phyloP scores from a whole-genome alignment of 2,329 filamentous ascomycete genomes.

The Seiridium unicorne region DNA sequence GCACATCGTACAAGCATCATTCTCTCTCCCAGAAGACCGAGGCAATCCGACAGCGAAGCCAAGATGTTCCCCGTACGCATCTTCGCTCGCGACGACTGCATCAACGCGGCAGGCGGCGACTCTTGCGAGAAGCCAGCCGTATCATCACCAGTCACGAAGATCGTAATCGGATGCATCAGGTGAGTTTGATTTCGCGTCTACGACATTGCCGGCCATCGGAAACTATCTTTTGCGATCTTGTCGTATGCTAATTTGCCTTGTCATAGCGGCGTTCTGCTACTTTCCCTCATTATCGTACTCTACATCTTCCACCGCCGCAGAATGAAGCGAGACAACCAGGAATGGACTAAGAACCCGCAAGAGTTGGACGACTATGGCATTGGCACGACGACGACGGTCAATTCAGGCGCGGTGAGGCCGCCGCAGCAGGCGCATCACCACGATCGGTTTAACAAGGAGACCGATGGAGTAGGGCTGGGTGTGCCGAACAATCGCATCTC shows the following conservation, averaged over 20 bases:
- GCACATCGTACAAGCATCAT: not conserved
- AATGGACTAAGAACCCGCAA: conserved; percentile 10
- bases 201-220: not conserved
- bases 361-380: conserved; percentile 9
- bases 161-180: conserved; percentile 2
- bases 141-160: not conserved
- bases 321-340: conserved; percentile 1
- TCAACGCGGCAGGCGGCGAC: not conserved
- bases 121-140: conserved; percentile 3
- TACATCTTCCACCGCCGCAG: not conserved
- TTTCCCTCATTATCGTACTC: not conserved
- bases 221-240: not conserved
- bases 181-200: not conserved
- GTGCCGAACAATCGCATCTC: not conserved
- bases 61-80: not conserved
- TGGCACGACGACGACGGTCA: not conserved
- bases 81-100: conserved; percentile 6
- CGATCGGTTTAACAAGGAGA: not conserved
- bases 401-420: not conserved
- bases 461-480: not conserved
- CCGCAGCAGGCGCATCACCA: conserved; percentile 2
- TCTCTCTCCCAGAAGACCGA: not conserved
- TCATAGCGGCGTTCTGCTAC: not conserved
- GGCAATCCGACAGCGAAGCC: not conserved
- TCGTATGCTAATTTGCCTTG: no score